Evolutionary conservation across 371 early-diverging fungal genomes (phyloP), one percentile per base, ranked within the genome.

Genomic region (Paraphysoderma sedebokerense): DNA sequence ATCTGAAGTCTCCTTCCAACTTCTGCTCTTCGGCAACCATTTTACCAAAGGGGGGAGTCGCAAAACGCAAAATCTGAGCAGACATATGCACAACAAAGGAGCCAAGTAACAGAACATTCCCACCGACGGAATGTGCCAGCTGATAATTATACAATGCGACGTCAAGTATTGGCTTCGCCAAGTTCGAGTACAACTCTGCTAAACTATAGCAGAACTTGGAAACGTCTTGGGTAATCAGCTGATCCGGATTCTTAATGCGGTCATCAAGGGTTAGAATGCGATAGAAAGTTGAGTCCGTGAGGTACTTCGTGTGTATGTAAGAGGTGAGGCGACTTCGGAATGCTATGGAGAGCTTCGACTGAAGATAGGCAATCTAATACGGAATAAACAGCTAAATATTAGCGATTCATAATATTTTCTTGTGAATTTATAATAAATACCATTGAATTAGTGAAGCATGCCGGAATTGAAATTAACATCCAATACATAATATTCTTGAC

Each of bases 361-460:
- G 70, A 8, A 64, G 51, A 46, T 61, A 66, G 28, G 26, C 12
- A 11, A 42, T 28, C 53, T 46, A 50, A 60, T 60, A 19, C 17
- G 6, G 1, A 38, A 26, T 49, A 11, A 5, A n/a, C 17, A 6
- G 5, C 6, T n/a, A 5, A 36, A 17, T n/a, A 20, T 36, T 22
- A 20, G 37, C n/a, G 20, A 2, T 5, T 5, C 37, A 36, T 22
- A 9, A 13, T 29, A 29, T 32, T 26, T 9, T 8, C 35, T 34
- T 22, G 9, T 7, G 22, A 22, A 50, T 13, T n/a, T 58, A 23
- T 26, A 26, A 17, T n/a, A 50, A 41, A 64, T 67, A 77, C 81
- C 84, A 92, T 84, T 60, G 84, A 83, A 63, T 95, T 95, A 50
- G 95, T 95, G 61, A 85, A 87, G 17, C 92, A 92, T 1, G 95